These are phyloP conservation scores for Kodamaea kakaduensis DNA, from an alignment of 805 yeast species.

Conservation along the genomic window DNA sequence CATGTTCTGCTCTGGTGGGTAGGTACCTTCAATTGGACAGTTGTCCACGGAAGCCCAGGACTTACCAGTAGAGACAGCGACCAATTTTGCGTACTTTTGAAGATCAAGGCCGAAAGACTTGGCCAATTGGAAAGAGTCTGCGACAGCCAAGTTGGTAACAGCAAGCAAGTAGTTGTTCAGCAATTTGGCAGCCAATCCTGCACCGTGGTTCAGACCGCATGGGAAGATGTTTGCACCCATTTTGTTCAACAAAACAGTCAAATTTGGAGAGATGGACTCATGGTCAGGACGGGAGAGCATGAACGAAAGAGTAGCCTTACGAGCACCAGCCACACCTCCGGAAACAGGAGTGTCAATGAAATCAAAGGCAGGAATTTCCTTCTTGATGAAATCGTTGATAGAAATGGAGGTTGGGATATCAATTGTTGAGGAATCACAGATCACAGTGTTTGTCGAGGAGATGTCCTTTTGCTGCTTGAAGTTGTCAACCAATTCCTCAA, in stretches of 20 bases:
- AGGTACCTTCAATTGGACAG: conserved; percentile 49
- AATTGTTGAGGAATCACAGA: conserved; percentile 50
- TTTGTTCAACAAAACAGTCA: conserved; percentile 27
- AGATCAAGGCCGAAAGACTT: conserved; percentile 45
- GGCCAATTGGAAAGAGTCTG: conserved; percentile 54
- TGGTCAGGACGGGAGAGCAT: conserved; percentile 43
- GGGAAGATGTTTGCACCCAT: conserved; percentile 50
- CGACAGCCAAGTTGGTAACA: conserved; percentile 49
- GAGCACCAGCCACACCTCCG: conserved; percentile 54
- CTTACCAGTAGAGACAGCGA: conserved; percentile 50
- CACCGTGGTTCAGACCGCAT: conserved; percentile 46
- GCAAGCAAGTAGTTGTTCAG: conserved; percentile 53
- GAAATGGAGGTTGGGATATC: conserved; percentile 46
- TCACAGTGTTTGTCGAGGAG: conserved; percentile 21
- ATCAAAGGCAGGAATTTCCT: conserved; percentile 32
- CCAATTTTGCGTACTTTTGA: conserved; percentile 44
- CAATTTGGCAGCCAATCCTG: conserved; percentile 53
- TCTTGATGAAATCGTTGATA: conserved; percentile 32
- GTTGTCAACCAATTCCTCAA: conserved; percentile 33
- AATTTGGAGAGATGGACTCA: conserved; percentile 26
- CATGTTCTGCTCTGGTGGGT: conserved; percentile 33
- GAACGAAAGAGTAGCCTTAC: conserved; percentile 48
- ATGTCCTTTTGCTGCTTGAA: conserved; percentile 17
- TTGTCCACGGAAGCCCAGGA: conserved; percentile 54
- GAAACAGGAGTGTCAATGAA: conserved; percentile 55